Evolutionary conservation across 495 filamentous ascomycete genomes (phyloP).

Genomic region (Aspergillus diversus): DNA sequence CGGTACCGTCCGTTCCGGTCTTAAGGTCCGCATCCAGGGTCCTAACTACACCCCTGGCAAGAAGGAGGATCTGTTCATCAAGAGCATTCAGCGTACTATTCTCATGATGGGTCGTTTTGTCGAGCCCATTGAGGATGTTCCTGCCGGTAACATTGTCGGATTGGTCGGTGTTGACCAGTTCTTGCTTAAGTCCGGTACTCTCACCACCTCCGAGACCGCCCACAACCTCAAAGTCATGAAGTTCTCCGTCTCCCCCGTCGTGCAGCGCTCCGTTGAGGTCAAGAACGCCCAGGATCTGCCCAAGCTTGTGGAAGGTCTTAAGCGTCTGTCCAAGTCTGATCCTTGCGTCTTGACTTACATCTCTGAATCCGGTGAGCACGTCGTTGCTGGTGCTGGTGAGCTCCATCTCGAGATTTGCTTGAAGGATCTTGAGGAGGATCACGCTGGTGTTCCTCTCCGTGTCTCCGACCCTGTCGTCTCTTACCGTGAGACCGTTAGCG

Average conservation of each 20-base stretch:
- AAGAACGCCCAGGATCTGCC: constrained; percentile 99
- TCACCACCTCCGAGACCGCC: constrained; percentile 94
- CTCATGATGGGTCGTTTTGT: constrained; percentile 99
- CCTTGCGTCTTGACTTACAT: constrained; percentile 94
- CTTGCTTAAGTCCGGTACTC: constrained; percentile 99
- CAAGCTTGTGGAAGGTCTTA: constrained; percentile 99
- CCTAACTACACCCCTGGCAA: constrained; percentile 97
- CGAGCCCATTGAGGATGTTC: constrained; percentile 99
- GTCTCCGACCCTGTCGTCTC: constrained; percentile 96
- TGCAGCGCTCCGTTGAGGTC: constrained; percentile 97
- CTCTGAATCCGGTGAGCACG: constrained; percentile 92
- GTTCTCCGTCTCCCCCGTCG: constrained; percentile 99
- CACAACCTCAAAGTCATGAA: constrained; percentile 99
- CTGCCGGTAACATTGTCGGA: constrained; percentile 98
- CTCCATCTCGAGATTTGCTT: constrained; percentile 99
- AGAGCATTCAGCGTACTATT: constrained; percentile 99
- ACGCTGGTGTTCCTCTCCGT: constrained; percentile 95
- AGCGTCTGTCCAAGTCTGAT: constrained; percentile 99
- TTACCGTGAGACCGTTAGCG: constrained; percentile 94
- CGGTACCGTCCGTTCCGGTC: constrained; percentile 93
- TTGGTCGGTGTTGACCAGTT: constrained; percentile 99
- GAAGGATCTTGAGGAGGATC: constrained; percentile 99
- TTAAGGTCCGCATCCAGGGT: constrained; percentile 99
- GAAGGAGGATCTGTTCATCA: constrained; percentile 99
- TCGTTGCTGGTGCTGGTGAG: constrained; percentile 99